Percentiles rank a stretch among this genome's conserved stretches.
Conservation (phyloP, 495 filamentous ascomycete genomes). For the Xylona heveae region DNA sequence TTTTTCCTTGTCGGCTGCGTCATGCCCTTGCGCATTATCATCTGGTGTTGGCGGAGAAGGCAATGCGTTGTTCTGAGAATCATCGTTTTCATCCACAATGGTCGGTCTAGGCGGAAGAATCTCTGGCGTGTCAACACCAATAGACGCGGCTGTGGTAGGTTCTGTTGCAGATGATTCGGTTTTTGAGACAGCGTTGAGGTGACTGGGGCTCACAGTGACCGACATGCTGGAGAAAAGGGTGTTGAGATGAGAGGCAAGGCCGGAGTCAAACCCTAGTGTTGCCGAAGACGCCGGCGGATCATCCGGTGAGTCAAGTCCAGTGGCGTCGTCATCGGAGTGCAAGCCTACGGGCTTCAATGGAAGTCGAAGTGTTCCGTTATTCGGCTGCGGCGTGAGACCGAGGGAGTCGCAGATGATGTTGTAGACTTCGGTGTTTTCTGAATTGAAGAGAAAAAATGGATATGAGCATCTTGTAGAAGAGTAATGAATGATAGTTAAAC, state of each 20-base stretch:
- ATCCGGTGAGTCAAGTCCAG: slow-evolving; percentile 9
- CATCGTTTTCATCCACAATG: slow-evolving; percentile 3
- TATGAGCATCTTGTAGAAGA: slow-evolving; percentile 6
- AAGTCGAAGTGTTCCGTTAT: slow-evolving; percentile 75
- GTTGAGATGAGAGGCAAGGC: too few species aligned
- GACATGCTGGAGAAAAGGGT: too few species aligned
- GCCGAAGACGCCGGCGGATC: slow-evolving; percentile 8
- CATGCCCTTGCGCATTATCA: too few species aligned
- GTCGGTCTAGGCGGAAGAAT: slow-evolving; percentile 1
- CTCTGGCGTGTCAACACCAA: slow-evolving; percentile 3
- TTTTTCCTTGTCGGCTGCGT: too few species aligned
- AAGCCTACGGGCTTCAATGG: slow-evolving; percentile 48
- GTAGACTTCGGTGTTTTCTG: slow-evolving; percentile 89
- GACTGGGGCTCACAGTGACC: too few species aligned
- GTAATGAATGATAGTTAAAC: slow-evolving; percentile 13
- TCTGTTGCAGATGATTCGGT: neutral
- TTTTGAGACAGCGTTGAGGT: neutral
- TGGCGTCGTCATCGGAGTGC: slow-evolving; percentile 28
- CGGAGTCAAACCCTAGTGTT: neutral
- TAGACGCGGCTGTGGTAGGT: slow-evolving; percentile 1
- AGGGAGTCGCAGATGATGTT: slow-evolving; percentile 81
- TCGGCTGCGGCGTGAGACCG: slow-evolving; percentile 40
- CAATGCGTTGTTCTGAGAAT: too few species aligned
- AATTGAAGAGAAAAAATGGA: slow-evolving; percentile 4
- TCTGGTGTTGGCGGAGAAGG: too few species aligned